Conservation (phyloP, 1,284 basidiomycete genomes). For the Porodaedalea pini region DNA sequence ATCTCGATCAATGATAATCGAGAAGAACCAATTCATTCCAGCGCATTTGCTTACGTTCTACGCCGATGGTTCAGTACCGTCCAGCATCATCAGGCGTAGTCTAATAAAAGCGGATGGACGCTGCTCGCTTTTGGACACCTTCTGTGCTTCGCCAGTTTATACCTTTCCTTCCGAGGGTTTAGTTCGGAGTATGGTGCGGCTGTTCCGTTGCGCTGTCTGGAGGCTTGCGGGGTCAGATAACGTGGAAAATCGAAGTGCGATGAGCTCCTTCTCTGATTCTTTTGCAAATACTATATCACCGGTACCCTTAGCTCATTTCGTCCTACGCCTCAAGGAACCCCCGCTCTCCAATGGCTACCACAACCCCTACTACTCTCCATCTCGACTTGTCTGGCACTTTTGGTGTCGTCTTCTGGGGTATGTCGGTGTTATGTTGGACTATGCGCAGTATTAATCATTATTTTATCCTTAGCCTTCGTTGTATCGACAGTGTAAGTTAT, state of each 20-base stretch:
- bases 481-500: conserved; percentile 13
- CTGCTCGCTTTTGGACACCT: background rate
- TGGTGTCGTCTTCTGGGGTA: conserved; percentile 20
- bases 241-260: background rate
- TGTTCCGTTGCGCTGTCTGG: conserved; percentile 1
- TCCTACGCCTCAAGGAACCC: background rate
- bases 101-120: background rate
- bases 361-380: background rate
- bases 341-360: background rate
- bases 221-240: background rate
- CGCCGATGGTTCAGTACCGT: background rate
- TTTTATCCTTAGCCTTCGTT: conserved; percentile 11
- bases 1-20: background rate
- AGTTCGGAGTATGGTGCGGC: background rate
- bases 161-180: background rate
- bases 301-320: background rate
- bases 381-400: conserved; percentile 12
- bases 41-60: background rate
- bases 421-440: background rate
- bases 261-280: background rate
- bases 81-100: background rate
- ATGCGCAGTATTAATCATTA: background rate
- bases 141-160: background rate
- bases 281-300: background rate
- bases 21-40: background rate